Base-by-base conservation (phyloP, 345 rosid genomes). In the Acer negundo region DNA sequence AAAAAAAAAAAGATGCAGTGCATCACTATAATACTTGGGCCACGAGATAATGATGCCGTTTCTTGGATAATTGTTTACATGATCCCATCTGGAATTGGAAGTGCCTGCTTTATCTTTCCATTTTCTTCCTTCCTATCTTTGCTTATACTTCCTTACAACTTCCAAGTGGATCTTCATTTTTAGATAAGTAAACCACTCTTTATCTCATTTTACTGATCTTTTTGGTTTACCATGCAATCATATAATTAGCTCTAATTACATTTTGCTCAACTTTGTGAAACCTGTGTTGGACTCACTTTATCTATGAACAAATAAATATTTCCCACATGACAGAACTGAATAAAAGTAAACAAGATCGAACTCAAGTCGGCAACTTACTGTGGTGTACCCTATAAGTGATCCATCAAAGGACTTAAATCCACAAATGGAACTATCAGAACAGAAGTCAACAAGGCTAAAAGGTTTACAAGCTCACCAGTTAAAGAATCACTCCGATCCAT, bases 401-500 rank as follows among this genome's bases (percentile, higher is more conserved):
- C n/a, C 19, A 40, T 61, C 44, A 58, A n/a, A 77, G 51, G 65
- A 31, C 72, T 51, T 75, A 51, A 61, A 28, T 69, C 58, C 62
- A 59, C 58, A 62, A 61, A 51, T 51, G 23, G 46, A 69, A 16
- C 16, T 9, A 58, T 1, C 53, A 8, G 56, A 68, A 40, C 7
- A 12, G 16, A 69, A 62, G 75, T 63, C 58, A 47, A 38, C 58
- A 64, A 1, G 28, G 26, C 55, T 70, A 15, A 19, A 77, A 58
- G 26, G 74, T 46, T 66, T 71, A 62, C 19, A 61, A 53, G 67
- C 86, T 83, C 84, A 96, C 99, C 97, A 79, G 87, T 81, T 82
- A 89, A 82, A 68, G 75, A 80, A 81, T 87, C 89, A 46, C 86
- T 87, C 44, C 79, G 84, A 77, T 94, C 97, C 87, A 69, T 78